Base-by-base conservation (phyloP, 306 rosid genomes). In the Coriaria nepalensis region DNA sequence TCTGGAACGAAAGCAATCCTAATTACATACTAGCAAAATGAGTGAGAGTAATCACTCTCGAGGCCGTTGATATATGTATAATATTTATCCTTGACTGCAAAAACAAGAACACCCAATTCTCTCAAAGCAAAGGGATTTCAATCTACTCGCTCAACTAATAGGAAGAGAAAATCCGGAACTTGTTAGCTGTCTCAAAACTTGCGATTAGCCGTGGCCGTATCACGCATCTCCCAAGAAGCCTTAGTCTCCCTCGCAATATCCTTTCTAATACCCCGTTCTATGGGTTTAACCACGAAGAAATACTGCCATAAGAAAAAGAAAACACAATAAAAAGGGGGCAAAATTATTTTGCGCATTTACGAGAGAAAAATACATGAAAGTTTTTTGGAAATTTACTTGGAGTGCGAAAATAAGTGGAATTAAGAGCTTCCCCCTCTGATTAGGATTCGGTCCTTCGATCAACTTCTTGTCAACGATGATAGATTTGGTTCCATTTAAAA, bases 371-470 rank as follows among this genome's bases (percentile, higher is more conserved):
- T 37, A 47, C 10, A 52, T 51, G 13, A 50, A 4, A 66, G 47
- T 40, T 20, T 20, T 46, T 38, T 29, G 50, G 50, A 68, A 50
- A 54, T 69, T 63, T 76, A 90, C 98, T 70, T 90, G 85, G 37
- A 77, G 38, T 6, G 66, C 74, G 41, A 75, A 61, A 45, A 90
- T 8, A n/a, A 85, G 57, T 46, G 98, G 98, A 67, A 90, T 90
- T 52, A 79, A 72, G 50, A 74, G 9, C 63, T 90, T 90, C 49
- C 92, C 71, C 49, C 74, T 77, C 11, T 82, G 74, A 53, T 90
- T 90, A 14, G 98, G 98, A 64, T 90, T 81, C 7, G 94, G 92
- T 48, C 98, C 98, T 49, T 85, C 98, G 20, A 90, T 90, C 71
- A 90, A 64, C 61, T 73, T 73, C 72, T 77, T 78, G 61, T 90